A percentile compares a stretch with the other conserved stretches of the same genome.
These are phyloP conservation scores for Jimgerdemannia lactiflua DNA, from an alignment of 192 early-diverging fungal species.

Conservation along the genomic window DNA sequence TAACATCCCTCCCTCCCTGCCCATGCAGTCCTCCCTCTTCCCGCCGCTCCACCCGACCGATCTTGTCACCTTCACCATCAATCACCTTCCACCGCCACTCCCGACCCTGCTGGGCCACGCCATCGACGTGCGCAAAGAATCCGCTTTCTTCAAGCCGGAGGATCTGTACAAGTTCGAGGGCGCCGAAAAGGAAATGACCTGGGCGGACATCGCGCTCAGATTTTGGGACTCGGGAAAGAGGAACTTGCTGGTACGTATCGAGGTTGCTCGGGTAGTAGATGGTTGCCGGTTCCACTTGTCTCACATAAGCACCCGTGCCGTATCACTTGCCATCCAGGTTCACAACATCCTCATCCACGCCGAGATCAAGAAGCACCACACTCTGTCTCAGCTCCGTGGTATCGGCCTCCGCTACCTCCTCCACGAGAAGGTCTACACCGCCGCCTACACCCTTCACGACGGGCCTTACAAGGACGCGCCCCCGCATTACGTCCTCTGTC, in stretches of 20 bases:
- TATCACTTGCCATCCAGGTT: not conserved
- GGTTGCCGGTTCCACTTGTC: not conserved
- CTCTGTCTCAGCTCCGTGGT: not conserved
- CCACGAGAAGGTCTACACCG: conserved; percentile 34
- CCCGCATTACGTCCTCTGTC: no score
- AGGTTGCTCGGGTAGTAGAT: conserved; percentile 20
- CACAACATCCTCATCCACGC: not conserved
- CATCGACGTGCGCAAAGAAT: conserved; percentile 18
- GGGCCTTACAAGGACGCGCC: conserved; percentile 38
- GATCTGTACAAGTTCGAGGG: conserved; percentile 26
- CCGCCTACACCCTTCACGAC: conserved; percentile 56
- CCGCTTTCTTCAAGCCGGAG: conserved; percentile 31
- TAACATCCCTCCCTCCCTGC: not conserved
- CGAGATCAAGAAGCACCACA: conserved; percentile 2
- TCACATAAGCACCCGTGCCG: not conserved
- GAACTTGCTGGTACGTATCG: conserved; percentile 32
- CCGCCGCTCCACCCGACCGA: not conserved
- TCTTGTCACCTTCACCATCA: not conserved
- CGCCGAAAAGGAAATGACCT: conserved; percentile 27
- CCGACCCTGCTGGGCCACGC: not conserved
- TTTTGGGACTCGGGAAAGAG: conserved; percentile 23
- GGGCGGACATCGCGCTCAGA: conserved; percentile 35
- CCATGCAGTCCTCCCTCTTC: not conserved
- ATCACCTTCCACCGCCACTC: not conserved
- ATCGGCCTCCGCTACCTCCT: conserved; percentile 34